Conservation (phyloP, 2,329 filamentous ascomycete species). For the Claviceps purpurea region DNA sequence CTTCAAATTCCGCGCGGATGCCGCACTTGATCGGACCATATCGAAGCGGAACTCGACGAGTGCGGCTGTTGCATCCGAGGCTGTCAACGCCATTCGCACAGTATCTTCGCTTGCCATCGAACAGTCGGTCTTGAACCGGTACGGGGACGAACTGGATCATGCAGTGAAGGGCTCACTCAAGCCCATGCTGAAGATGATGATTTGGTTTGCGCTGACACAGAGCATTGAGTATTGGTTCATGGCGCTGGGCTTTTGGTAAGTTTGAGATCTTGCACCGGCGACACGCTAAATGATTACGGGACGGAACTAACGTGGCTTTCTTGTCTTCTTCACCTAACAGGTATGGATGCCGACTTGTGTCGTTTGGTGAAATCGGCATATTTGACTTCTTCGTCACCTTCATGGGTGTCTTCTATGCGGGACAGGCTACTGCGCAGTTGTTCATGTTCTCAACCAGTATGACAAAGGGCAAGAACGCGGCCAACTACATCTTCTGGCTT, state of each 20-base stretch:
- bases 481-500: conserved; percentile 38
- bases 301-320: neutral
- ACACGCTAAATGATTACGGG: neutral
- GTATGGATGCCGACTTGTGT: conserved; percentile 25
- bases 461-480: conserved; percentile 34
- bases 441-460: conserved; percentile 39
- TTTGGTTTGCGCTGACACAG: conserved; percentile 25
- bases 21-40: conserved; percentile 23
- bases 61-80: conserved; percentile 30
- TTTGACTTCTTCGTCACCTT: conserved; percentile 38
- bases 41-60: conserved; percentile 22
- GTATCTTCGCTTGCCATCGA: conserved; percentile 29
- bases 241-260: conserved; percentile 22
- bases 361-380: conserved; percentile 34
- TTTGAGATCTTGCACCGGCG: neutral
- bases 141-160: conserved; percentile 15
- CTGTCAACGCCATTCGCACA: conserved; percentile 25
- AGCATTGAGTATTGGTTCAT: conserved; percentile 25
- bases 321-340: conserved; percentile 1
- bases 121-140: conserved; percentile 18
- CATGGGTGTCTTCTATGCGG: conserved; percentile 34
- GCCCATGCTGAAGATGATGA: conserved; percentile 20
- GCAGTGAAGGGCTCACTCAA: conserved; percentile 16
- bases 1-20: conserved; percentile 26
- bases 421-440: conserved; percentile 26